Percentiles rank a stretch among this genome's conserved stretches.
phyloP scores from a whole-genome alignment of 176 grass and related monocot genomes.

The Melocanna baccifera region DNA sequence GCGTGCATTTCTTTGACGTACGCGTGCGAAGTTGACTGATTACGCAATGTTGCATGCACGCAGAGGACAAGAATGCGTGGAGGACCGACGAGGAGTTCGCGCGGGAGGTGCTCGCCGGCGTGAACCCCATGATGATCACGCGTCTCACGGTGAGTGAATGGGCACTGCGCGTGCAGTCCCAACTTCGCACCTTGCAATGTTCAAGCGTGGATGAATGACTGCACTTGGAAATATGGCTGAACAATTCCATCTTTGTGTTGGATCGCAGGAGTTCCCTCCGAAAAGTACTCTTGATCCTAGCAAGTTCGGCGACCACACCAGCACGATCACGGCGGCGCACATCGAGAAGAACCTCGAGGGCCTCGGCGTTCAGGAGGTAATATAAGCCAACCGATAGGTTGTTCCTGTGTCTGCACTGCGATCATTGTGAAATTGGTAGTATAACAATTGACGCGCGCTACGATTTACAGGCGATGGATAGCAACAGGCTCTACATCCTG shows the following conservation, averaged over 20 bases:
- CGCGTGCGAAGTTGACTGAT: not conserved
- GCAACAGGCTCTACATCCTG: slow-evolving; percentile 65
- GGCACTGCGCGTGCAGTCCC: no score
- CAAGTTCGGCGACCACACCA: slow-evolving; percentile 74
- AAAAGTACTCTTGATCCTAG: slow-evolving; percentile 64
- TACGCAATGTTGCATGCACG: not conserved
- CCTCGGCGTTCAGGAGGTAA: slow-evolving; percentile 48
- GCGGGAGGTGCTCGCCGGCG: slow-evolving; percentile 83
- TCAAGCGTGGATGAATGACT: not conserved
- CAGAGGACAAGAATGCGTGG: slow-evolving; percentile 61
- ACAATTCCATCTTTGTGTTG: not conserved
- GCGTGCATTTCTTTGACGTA: not conserved
- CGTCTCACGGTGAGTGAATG: slow-evolving; percentile 46
- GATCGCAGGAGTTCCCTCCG: slow-evolving; percentile 64
- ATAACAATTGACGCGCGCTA: not conserved
- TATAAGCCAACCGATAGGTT: not conserved
- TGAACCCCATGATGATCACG: slow-evolving; percentile 70
- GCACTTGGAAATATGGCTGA: not conserved
- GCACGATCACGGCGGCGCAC: slow-evolving; percentile 66
- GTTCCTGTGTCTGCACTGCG: not conserved
- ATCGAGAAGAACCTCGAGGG: slow-evolving; percentile 62
- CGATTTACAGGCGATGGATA: slow-evolving; percentile 45
- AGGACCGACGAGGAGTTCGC: slow-evolving; percentile 84
- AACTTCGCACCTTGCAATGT: no score
- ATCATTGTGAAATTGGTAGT: not conserved